These are phyloP conservation scores for Salmacisia buchloeana DNA, from an alignment of 1,284 basidiomycete species.

Conservation along the genomic window DNA sequence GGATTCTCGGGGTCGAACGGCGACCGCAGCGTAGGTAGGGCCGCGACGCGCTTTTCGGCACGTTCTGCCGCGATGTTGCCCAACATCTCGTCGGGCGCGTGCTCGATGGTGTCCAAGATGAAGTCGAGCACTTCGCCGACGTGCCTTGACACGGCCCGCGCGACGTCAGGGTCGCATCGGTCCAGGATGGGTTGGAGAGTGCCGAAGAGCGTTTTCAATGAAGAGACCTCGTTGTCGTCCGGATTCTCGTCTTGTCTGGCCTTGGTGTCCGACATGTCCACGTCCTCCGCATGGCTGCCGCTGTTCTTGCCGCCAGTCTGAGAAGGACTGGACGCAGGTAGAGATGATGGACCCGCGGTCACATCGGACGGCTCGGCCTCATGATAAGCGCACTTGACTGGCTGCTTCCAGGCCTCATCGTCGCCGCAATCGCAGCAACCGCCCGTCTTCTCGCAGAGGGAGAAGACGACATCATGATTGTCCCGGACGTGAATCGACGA, in stretches of 20 bases:
- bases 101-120: constrained; percentile 75
- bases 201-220: constrained; percentile 57
- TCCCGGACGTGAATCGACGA: constrained; percentile 39
- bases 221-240: background rate
- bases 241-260: no score
- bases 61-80: background rate
- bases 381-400: constrained; percentile 44
- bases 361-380: constrained; percentile 17
- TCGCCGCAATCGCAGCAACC: constrained; percentile 50
- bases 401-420: constrained; percentile 45
- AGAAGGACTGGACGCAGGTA: background rate
- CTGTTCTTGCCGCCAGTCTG: no score
- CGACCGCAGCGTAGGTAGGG: constrained; percentile 8
- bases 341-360: background rate
- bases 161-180: constrained; percentile 56
- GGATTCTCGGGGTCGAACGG: constrained; percentile 13
- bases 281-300: no score
- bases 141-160: constrained; percentile 66
- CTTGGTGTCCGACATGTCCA: background rate
- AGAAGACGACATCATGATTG: constrained; percentile 46
- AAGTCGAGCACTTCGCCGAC: constrained; percentile 76
- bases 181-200: background rate
- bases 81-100: constrained; percentile 71
- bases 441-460: constrained; percentile 37
- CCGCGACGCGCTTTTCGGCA: background rate